Conservation (phyloP, 306 rosid genomes). For the Myrica gale region DNA sequence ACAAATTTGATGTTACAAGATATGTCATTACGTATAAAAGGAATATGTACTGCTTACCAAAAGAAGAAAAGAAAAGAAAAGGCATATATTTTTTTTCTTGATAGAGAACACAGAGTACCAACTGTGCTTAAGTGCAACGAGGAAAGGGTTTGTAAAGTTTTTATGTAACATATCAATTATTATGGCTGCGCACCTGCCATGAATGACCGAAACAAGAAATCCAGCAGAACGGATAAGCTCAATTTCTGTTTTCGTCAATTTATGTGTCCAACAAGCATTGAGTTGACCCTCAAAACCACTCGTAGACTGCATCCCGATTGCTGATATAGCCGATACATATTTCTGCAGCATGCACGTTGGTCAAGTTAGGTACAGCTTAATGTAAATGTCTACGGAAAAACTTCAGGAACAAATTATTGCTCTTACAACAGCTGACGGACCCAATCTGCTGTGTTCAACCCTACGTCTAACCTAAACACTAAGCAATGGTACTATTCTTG, state of each 20-base stretch:
- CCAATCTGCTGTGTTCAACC: not conserved
- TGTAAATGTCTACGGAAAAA: too few relatives aligned
- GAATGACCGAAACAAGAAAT: conserved; percentile 81
- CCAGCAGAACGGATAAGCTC: conserved; percentile 70
- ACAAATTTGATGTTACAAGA: not conserved
- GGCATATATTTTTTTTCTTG: not conserved
- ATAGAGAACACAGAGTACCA: not conserved
- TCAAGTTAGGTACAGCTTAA: not conserved
- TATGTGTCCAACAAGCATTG: conserved; percentile 91
- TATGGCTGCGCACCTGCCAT: conserved; percentile 66
- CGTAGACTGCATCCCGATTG: conserved; percentile 84
- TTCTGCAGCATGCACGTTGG: conserved; percentile 49
- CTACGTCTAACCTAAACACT: conserved; percentile 3
- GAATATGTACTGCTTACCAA: not conserved
- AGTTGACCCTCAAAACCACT: conserved; percentile 85
- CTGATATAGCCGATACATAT: conserved; percentile 78
- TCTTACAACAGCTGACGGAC: not conserved
- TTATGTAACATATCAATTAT: not conserved
- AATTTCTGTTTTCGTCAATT: conserved; percentile 61
- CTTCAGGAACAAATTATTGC: too few relatives aligned
- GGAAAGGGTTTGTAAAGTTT: not conserved
- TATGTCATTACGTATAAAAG: not conserved
- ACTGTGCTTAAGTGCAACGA: conserved; percentile 13
- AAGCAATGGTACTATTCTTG: too few relatives aligned
- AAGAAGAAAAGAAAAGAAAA: too few relatives aligned